Percentiles rank a stretch among this genome's conserved stretches.
phyloP scores from a whole-genome alignment of 1,284 basidiomycete genomes.

The Thecaphora thlaspeos region DNA sequence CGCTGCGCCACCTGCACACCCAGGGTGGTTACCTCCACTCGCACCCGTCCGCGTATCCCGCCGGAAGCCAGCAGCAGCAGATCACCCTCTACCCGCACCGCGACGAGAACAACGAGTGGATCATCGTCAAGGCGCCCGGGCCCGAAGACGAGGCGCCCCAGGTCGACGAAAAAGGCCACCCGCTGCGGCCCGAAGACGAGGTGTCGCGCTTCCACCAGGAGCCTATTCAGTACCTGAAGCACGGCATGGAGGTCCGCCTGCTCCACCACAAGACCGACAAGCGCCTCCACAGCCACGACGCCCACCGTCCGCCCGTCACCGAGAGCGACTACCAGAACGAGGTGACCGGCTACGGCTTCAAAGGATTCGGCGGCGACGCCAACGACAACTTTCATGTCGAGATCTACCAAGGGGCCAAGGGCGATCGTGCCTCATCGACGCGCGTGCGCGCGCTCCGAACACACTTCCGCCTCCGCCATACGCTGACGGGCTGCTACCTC shows the following conservation, averaged over 20 bases:
- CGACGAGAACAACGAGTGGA: conserved; percentile 89
- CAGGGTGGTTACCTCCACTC: conserved; percentile 98
- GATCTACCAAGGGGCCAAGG: conserved; percentile 69
- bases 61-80: conserved; percentile 77
- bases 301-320: conserved; percentile 82
- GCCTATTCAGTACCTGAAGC: conserved; percentile 68
- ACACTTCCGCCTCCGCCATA: conserved; percentile 79
- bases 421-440: conserved; percentile 59
- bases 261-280: conserved; percentile 79
- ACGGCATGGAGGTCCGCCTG: conserved; percentile 76
- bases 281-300: conserved; percentile 88
- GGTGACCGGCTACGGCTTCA: conserved; percentile 89
- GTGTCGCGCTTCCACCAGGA: conserved; percentile 42
- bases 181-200: conserved; percentile 39
- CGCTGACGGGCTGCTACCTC: conserved; percentile 86
- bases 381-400: conserved; percentile 97
- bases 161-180: conserved; percentile 47
- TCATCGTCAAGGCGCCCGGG: conserved; percentile 65
- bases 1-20: conserved; percentile 87
- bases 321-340: conserved; percentile 99
- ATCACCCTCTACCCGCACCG: conserved; percentile 95
- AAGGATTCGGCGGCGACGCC: conserved; percentile 78
- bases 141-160: conserved; percentile 63
- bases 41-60: conserved; percentile 83
- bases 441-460: conserved; percentile 78